Evolutionary conservation across 192 early-diverging fungal genomes (phyloP).

Genomic region (Coemansia sp.): DNA sequence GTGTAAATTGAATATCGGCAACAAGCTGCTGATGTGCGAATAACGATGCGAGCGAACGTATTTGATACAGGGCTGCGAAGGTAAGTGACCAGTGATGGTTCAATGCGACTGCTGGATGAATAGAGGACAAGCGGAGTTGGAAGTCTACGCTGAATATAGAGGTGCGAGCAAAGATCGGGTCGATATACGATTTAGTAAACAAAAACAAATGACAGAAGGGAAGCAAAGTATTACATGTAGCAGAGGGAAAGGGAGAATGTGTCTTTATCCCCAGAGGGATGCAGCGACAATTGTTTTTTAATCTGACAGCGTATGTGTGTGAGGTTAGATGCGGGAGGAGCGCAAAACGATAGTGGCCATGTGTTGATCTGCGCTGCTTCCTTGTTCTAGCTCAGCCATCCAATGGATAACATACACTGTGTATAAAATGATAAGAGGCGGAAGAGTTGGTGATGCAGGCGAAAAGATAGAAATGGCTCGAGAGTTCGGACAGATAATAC

Average conservation of each 20-base stretch:
- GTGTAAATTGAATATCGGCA: neutral
- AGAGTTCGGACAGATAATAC: neutral
- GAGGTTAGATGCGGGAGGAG: neutral
- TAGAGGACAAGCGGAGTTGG: neutral
- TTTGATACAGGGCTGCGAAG: neutral
- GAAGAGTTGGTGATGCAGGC: neutral
- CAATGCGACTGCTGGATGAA: neutral
- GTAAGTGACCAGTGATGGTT: neutral
- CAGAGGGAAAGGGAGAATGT: neutral
- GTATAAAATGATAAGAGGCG: neutral
- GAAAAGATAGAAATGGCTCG: neutral
- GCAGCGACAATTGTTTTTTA: neutral
- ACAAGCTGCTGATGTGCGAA: neutral
- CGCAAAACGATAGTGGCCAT: neutral
- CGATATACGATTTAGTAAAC: slow-evolving; percentile 6
- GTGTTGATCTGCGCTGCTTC: neutral
- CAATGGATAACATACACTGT: neutral
- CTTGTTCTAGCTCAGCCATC: neutral
- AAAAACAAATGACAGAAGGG: neutral
- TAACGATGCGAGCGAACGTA: neutral
- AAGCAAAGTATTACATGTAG: neutral
- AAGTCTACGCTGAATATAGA: neutral
- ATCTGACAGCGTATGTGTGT: neutral
- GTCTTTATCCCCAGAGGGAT: neutral
- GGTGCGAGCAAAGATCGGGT: neutral